Percentiles rank a stretch among this genome's conserved stretches.
These are phyloP conservation scores for Hawksworthiomyces lignivorus DNA, from an alignment of 2,329 filamentous ascomycete genomes.

Conservation along the genomic window DNA sequence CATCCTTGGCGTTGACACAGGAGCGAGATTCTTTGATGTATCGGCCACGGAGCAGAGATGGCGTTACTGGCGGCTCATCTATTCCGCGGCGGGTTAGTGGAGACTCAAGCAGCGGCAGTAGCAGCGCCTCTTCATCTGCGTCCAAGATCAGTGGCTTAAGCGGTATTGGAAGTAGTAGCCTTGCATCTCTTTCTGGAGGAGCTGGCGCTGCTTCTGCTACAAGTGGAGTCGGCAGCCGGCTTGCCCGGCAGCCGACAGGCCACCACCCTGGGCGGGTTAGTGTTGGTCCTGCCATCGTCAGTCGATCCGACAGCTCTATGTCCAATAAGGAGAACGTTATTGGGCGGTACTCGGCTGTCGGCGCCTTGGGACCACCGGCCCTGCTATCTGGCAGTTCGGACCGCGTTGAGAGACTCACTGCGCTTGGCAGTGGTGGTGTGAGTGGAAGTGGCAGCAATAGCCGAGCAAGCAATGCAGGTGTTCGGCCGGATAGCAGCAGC, in stretches of 20 bases:
- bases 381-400: neutral
- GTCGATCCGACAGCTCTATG: constrained; percentile 19
- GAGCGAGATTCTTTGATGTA: constrained; percentile 30
- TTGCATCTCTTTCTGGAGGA: constrained; percentile 3
- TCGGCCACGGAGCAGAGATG: constrained; percentile 25
- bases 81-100: constrained; percentile 26
- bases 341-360: constrained; percentile 8
- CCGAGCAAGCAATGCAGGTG: neutral
- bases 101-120: constrained; percentile 18
- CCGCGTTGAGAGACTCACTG: neutral
- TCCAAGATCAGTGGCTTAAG: constrained; percentile 10
- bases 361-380: neutral
- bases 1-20: constrained; percentile 25
- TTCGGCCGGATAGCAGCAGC: neutral
- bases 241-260: constrained; percentile 22
- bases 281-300: constrained; percentile 16
- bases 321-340: constrained; percentile 19
- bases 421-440: too few species aligned
- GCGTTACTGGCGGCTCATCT: constrained; percentile 13
- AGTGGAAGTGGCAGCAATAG: too few species aligned
- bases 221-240: constrained; percentile 15
- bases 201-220: neutral
- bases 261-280: constrained; percentile 20
- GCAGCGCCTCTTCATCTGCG: constrained; percentile 11
- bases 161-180: constrained; percentile 8